Evolutionary conservation across 2,329 filamentous ascomycete species (phyloP).

Genomic region (Cytospora piceae): DNA sequence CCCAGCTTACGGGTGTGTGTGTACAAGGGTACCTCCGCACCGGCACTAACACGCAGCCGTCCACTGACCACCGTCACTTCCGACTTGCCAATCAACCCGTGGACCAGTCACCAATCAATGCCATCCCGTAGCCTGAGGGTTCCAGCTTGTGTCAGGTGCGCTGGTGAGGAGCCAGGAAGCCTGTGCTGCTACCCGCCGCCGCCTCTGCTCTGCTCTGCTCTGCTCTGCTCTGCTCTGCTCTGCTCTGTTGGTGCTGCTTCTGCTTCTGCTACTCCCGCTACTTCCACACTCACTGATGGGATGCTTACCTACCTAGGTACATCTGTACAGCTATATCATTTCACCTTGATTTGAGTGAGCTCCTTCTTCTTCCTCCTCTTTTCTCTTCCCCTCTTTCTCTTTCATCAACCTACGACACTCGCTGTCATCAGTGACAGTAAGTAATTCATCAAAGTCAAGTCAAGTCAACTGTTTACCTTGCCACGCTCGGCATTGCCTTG

Average conservation of each 20-base stretch:
- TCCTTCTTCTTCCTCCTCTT: slow-evolving; percentile 20
- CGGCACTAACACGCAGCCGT: slow-evolving; percentile 22
- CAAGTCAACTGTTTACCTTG: background rate
- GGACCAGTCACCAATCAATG: slow-evolving; percentile 3
- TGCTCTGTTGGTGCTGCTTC: background rate
- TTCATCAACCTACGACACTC: slow-evolving; percentile 10
- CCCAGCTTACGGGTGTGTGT: background rate
- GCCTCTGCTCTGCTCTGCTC: background rate
- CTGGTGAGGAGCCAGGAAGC: slow-evolving; percentile 11
- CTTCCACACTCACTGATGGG: background rate
- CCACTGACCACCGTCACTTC: slow-evolving; percentile 17
- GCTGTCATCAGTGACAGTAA: slow-evolving; percentile 1
- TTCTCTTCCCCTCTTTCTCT: slow-evolving; percentile 17
- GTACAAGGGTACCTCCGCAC: background rate
- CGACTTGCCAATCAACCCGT: slow-evolving; percentile 8
- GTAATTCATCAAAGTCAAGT: background rate
- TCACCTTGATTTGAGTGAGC: background rate
- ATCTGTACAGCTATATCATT: background rate
- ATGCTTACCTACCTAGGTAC: background rate
- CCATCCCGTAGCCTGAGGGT: slow-evolving; percentile 3
- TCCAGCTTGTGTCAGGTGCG: slow-evolving; percentile 22
- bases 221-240: background rate
- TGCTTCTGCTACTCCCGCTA: background rate
- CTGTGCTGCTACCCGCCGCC: slow-evolving; percentile 7
- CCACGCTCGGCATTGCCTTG: background rate